These are phyloP conservation scores for Xylaria multiplex DNA, from an alignment of 2,329 filamentous ascomycete species.

Conservation along the genomic window DNA sequence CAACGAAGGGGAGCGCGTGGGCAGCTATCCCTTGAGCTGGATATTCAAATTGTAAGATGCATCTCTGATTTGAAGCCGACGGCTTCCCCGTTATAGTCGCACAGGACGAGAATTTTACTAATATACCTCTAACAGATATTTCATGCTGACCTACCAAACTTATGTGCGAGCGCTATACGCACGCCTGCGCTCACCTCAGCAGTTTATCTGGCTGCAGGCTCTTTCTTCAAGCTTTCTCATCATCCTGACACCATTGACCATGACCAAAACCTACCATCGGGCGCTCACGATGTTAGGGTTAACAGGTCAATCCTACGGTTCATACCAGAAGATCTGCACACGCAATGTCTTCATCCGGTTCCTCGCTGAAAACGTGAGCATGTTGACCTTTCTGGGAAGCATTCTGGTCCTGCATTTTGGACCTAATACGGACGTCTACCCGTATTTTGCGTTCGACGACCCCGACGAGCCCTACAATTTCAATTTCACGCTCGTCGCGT, in stretches of 20 bases:
- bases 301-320: conserved; percentile 67
- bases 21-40: conserved; percentile 76
- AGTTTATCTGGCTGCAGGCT: conserved; percentile 73
- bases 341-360: conserved; percentile 75
- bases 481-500: conserved; percentile 70
- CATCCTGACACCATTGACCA: conserved; percentile 70
- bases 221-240: conserved; percentile 72
- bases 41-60: conserved; percentile 72
- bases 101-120: conserved; percentile 12
- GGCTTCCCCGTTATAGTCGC: not conserved
- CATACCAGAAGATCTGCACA: conserved; percentile 73
- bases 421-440: conserved; percentile 73
- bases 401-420: conserved; percentile 74
- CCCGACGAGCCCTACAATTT: conserved; percentile 67
- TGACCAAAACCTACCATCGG: conserved; percentile 68
- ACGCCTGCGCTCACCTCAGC: conserved; percentile 70
- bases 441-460: conserved; percentile 72
- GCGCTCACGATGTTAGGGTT: conserved; percentile 63
- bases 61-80: not conserved
- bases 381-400: conserved; percentile 74
- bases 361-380: conserved; percentile 73
- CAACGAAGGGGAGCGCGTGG: conserved; percentile 72
- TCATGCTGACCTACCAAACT: conserved; percentile 73
- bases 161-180: conserved; percentile 76
- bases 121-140: conserved; percentile 39